Percentiles rank a stretch among this genome's conserved stretches.
Evolutionary conservation across 2,329 filamentous ascomycete genomes (phyloP).

Genomic region (Hirsutella rhossiliensis): DNA sequence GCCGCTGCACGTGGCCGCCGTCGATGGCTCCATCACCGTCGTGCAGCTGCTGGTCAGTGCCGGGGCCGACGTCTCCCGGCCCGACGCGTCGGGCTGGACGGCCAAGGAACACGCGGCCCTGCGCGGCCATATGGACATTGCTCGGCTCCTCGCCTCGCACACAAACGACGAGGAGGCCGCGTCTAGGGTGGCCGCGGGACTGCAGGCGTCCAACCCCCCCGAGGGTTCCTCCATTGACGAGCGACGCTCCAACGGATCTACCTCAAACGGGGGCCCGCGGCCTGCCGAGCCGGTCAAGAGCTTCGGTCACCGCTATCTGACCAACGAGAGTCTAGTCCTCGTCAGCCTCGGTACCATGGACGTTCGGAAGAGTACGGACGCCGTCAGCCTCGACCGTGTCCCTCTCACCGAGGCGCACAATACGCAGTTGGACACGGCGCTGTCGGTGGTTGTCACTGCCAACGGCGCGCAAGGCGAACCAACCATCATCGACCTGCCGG

Average conservation of each 20-base stretch:
- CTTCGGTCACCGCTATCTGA: conserved; percentile 92
- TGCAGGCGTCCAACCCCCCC: conserved; percentile 16
- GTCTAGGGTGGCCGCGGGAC: conserved; percentile 8
- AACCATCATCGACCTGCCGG: conserved; percentile 80
- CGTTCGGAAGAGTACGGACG: conserved; percentile 65
- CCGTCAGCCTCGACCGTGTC: conserved; percentile 80
- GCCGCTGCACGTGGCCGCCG: conserved; percentile 82
- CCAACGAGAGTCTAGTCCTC: conserved; percentile 75
- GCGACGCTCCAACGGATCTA: conserved; percentile 39
- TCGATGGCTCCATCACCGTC: conserved; percentile 70
- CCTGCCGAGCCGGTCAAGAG: conserved; percentile 75
- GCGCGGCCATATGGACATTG: conserved; percentile 76
- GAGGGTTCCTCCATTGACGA: conserved; percentile 50
- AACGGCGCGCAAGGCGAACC: conserved; percentile 76
- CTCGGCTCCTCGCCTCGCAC: conserved; percentile 51
- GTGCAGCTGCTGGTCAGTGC: conserved; percentile 67
- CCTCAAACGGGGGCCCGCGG: conserved; percentile 28
- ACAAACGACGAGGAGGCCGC: conserved; percentile 17
- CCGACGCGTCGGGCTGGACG: conserved; percentile 87
- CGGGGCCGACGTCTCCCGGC: conserved; percentile 61
- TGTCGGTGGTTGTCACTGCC: conserved; percentile 85
- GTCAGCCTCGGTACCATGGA: conserved; percentile 95
- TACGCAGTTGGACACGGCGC: conserved; percentile 85
- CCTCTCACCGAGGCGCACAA: conserved; percentile 79
- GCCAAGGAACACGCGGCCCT: conserved; percentile 87